Base-by-base conservation (phyloP, 1,284 basidiomycete genomes). In the Boletus chippewaensis region DNA sequence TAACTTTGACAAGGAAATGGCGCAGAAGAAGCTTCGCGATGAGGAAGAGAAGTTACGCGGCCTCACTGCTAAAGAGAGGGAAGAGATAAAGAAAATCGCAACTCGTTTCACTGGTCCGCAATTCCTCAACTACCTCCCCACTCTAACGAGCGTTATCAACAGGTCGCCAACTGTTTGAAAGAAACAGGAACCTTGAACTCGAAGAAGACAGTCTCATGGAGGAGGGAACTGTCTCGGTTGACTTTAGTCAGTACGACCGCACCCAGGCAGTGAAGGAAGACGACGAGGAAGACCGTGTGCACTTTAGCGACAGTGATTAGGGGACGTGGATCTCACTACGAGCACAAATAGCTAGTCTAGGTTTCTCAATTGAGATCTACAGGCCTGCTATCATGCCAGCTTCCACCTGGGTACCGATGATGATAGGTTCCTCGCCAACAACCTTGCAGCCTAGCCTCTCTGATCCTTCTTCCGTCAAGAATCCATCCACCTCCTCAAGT, bases 151-250 rank as follows among this genome's bases (percentile, higher is more conserved):
- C 29, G 34, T 40, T 16, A n/a, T 59, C 40, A 35, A 18, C 56
- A 94, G 92, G 92, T 28, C 83, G 91, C 22, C 91, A 95, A 71
- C 70, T 95, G 50, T 96, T 95, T 68, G 91, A 95, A 69, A 80
- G 80, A 49, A 82, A 91, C 65, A 80, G 75, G 55, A 80, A 80
- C 59, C 74, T 92, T 49, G 88, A 67, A 35, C 63, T 70, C 31
- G 74, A 70, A 70, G 93, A 95, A 54, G 87, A 90, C 52, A 77
- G 70, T 20, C 73, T 91, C 38, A 70, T 86, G 61, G 88, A 95
- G 66, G 93, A 95, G 64, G 93, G 83, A 28, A 80, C 80, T 0
- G 80, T 85, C 35, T 91, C 89, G 29, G 89, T 95, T 47, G 93
- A 95, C 66, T 69, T 90, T 62, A 88, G 83, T 59, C 85, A 93